Conservation (phyloP, 768 basidiomycete species). For the Dentipellis fragilis region DNA sequence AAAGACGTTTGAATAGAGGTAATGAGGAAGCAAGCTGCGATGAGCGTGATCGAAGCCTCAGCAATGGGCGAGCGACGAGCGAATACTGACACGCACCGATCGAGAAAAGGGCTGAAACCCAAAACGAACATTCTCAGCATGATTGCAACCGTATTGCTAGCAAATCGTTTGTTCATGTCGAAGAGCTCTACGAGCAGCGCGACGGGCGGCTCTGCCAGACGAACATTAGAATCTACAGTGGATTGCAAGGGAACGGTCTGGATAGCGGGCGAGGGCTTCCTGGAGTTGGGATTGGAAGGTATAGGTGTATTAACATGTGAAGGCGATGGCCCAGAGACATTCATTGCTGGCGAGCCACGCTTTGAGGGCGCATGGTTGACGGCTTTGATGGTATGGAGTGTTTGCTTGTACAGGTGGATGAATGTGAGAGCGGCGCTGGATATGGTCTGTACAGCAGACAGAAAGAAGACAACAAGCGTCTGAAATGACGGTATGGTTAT, state of each 20-base stretch:
- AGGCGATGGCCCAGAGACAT: neutral
- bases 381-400: conserved; percentile 50
- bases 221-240: neutral
- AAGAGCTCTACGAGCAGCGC: conserved; percentile 41
- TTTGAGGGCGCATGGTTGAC: conserved; percentile 32
- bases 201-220: conserved; percentile 35
- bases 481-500: conserved; percentile 27
- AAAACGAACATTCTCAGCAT: conserved; percentile 35
- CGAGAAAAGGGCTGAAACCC: conserved; percentile 44
- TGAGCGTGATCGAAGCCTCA: neutral
- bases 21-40: conserved; percentile 57
- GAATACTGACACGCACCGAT: conserved; percentile 34
- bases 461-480: conserved; percentile 52
- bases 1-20: conserved; percentile 47
- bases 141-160: conserved; percentile 36
- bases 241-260: neutral
- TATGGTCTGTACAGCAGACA: conserved; percentile 64
- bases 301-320: neutral
- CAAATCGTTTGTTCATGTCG: conserved; percentile 34
- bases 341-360: neutral
- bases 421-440: conserved; percentile 62
- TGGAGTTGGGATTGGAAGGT: neutral
- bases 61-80: no score
- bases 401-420: conserved; percentile 59
- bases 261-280: neutral